Conservation (phyloP, 2,329 filamentous ascomycete species). For the Leptographium lundbergii region DNA sequence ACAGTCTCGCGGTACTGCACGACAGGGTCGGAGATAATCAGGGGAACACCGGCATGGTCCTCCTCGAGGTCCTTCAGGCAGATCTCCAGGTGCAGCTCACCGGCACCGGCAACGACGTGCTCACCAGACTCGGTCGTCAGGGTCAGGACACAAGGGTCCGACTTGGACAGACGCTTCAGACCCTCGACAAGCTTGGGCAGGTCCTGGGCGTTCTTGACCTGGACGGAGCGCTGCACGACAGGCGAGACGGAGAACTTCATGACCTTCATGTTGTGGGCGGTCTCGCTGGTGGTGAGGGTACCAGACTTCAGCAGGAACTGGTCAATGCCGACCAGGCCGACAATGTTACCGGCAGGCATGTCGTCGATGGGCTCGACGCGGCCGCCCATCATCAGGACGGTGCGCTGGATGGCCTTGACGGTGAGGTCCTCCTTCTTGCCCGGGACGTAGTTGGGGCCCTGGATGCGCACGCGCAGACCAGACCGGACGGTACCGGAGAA, state of each 20-base stretch:
- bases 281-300: slow-evolving; percentile 94
- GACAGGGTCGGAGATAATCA: slow-evolving; percentile 95
- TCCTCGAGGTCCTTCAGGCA: slow-evolving; percentile 99
- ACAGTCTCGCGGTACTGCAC: slow-evolving; percentile 99
- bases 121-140: slow-evolving; percentile 85
- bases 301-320: slow-evolving; percentile 99
- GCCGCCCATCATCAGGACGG: slow-evolving; percentile 99
- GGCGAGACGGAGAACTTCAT: slow-evolving; percentile 99
- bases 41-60: slow-evolving; percentile 96
- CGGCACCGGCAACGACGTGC: slow-evolving; percentile 97
- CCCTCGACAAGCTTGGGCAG: slow-evolving; percentile 99
- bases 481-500: slow-evolving; percentile 97
- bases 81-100: slow-evolving; percentile 99
- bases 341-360: slow-evolving; percentile 98
- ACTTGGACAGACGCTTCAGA: slow-evolving; percentile 99
- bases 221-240: slow-evolving; percentile 95
- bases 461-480: slow-evolving; percentile 98
- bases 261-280: slow-evolving; percentile 99
- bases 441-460: slow-evolving; percentile 96
- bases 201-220: slow-evolving; percentile 99
- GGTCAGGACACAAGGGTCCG: slow-evolving; percentile 94
- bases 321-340: slow-evolving; percentile 97
- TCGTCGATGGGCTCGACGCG: slow-evolving; percentile 97
- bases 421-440: slow-evolving; percentile 98
- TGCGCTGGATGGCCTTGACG: slow-evolving; percentile 99